A percentile compares a stretch with the other conserved stretches of the same genome.
phyloP scores from a whole-genome alignment of 768 basidiomycete genomes.

The Tylopilus balloui region DNA sequence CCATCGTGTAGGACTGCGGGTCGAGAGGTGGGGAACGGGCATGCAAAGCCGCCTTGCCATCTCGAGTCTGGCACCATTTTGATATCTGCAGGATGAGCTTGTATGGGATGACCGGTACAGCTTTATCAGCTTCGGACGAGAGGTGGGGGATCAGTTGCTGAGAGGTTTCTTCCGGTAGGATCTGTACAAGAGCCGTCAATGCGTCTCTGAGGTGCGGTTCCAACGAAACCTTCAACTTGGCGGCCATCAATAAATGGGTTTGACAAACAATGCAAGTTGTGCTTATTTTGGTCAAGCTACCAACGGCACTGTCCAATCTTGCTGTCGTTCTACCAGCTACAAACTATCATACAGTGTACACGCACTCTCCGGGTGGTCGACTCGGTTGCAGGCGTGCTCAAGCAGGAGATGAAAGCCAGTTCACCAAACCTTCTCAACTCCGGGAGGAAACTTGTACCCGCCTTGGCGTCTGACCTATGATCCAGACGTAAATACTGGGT shows the following conservation, averaged over 20 bases:
- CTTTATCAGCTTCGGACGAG: slow-evolving; percentile 8
- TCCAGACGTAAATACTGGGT: slow-evolving; percentile 9
- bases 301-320: not conserved
- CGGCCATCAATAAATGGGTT: not conserved
- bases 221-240: slow-evolving; percentile 56
- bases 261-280: not conserved
- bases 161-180: slow-evolving; percentile 45
- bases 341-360: not conserved
- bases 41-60: slow-evolving; percentile 38
- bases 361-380: not conserved
- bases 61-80: slow-evolving; percentile 59
- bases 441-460: slow-evolving; percentile 56
- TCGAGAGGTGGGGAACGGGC: slow-evolving; percentile 44
- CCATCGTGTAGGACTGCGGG: slow-evolving; percentile 58
- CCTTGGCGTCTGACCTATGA: slow-evolving; percentile 63
- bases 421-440: slow-evolving; percentile 47
- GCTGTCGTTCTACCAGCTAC: too few species aligned
- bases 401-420: too few species aligned
- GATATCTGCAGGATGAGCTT: slow-evolving; percentile 54
- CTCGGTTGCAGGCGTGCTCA: not conserved
- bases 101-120: slow-evolving; percentile 54
- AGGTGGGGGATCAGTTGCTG: slow-evolving; percentile 40
- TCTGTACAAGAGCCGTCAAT: slow-evolving; percentile 41
- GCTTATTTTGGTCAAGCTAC: too few species aligned
- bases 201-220: slow-evolving; percentile 56